Conservation (phyloP, 768 basidiomycete genomes). For the Xerocomellus dryophilus region DNA sequence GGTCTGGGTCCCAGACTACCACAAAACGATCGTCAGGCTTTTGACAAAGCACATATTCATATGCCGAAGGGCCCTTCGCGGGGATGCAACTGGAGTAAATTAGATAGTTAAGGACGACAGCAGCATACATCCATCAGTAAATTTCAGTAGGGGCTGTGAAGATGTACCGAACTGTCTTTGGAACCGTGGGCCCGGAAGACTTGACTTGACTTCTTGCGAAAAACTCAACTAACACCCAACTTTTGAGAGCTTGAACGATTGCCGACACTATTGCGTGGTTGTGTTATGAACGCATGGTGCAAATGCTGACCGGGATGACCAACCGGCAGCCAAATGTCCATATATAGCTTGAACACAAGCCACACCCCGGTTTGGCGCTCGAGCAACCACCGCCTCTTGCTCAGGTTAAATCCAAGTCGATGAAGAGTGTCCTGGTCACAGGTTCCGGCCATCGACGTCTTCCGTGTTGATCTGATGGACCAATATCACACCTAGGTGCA, state of each 20-base stretch:
- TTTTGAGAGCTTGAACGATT: not conserved
- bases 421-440: constrained; percentile 56
- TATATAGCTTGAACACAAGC: no score
- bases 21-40: not conserved
- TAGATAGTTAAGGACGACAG: no score
- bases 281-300: not conserved
- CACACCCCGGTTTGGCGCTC: not conserved
- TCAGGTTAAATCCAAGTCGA: constrained; percentile 7
- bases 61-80: no score
- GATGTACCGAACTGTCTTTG: no score
- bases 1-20: no score
- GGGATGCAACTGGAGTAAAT: not conserved
- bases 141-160: no score
- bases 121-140: no score
- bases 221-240: not conserved
- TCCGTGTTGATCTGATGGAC: constrained; percentile 11
- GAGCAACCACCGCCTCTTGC: not conserved
- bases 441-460: constrained; percentile 32
- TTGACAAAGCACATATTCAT: no score
- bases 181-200: not conserved
- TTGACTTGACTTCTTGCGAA: not conserved
- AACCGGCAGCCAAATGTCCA: no score
- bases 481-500: constrained; percentile 54
- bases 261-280: not conserved
- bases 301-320: no score